Evolutionary conservation across 2,329 filamentous ascomycete species (phyloP).

Genomic region (Neopestalotiopsis sp.): DNA sequence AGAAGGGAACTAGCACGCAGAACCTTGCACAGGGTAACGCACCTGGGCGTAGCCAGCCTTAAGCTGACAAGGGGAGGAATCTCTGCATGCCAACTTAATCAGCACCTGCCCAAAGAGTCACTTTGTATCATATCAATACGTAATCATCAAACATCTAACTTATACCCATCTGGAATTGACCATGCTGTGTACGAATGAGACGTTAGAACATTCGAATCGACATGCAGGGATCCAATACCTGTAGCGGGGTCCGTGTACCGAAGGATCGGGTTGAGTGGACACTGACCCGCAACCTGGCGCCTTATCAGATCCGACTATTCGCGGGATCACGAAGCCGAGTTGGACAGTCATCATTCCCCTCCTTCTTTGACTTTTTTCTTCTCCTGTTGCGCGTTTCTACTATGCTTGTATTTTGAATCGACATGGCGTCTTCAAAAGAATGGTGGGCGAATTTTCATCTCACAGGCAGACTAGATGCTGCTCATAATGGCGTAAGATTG

Average conservation of each 20-base stretch:
- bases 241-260: not conserved
- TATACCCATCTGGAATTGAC: too few relatives aligned
- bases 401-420: not conserved
- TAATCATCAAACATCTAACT: too few relatives aligned
- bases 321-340: not conserved
- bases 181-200: too few relatives aligned
- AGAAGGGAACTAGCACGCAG: slow-evolving; percentile 40
- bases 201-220: not conserved
- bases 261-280: not conserved
- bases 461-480: not conserved
- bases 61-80: not conserved
- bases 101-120: not conserved
- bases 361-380: not conserved
- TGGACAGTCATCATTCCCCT: not conserved
- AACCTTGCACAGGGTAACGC: slow-evolving; percentile 41
- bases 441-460: not conserved
- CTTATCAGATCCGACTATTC: not conserved
- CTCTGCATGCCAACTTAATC: not conserved
- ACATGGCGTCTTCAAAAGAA: not conserved
- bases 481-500: too few relatives aligned
- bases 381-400: not conserved
- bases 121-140: too few relatives aligned
- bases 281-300: not conserved
- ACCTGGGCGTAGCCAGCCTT: slow-evolving; percentile 40
- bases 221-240: not conserved